These are phyloP conservation scores for Cordyceps cateniannulata DNA, from an alignment of 2,329 filamentous ascomycete genomes.

Conservation along the genomic window DNA sequence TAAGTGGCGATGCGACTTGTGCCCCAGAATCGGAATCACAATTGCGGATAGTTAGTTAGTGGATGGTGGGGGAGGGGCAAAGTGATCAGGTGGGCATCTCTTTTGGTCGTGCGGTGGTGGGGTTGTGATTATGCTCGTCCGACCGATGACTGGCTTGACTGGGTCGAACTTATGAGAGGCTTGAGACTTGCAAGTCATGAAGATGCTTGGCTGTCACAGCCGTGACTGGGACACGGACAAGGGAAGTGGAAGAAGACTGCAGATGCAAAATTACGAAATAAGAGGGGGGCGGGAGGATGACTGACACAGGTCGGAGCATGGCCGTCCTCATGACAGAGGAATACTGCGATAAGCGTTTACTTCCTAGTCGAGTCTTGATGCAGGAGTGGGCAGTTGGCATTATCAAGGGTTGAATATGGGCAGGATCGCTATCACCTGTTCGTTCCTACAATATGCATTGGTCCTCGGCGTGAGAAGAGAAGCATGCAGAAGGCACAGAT, in stretches of 20 bases:
- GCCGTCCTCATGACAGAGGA: not conserved
- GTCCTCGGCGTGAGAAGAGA: not conserved
- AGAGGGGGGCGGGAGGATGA: not conserved
- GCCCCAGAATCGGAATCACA: not conserved
- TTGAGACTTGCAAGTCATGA: not conserved
- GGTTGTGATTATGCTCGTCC: not conserved
- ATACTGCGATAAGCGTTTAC: not conserved
- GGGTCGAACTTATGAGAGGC: no score
- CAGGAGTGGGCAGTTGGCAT: no score
- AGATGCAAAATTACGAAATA: no score
- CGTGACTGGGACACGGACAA: no score
- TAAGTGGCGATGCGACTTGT: not conserved
- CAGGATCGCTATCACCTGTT: no score
- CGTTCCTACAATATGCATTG: no score
- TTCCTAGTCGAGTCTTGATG: no score
- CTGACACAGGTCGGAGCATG: not conserved
- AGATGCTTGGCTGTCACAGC: not conserved
- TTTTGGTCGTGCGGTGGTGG: not conserved
- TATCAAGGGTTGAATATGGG: no score
- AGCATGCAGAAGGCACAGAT: not conserved
- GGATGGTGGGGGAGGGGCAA: not conserved
- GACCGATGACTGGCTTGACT: not conserved
- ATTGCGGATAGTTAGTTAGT: not conserved
- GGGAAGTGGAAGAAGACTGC: no score
- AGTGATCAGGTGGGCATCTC: constrained; percentile 3